Conservation (phyloP, 176 grass and related monocot species). For the Elaeis guineensis region DNA sequence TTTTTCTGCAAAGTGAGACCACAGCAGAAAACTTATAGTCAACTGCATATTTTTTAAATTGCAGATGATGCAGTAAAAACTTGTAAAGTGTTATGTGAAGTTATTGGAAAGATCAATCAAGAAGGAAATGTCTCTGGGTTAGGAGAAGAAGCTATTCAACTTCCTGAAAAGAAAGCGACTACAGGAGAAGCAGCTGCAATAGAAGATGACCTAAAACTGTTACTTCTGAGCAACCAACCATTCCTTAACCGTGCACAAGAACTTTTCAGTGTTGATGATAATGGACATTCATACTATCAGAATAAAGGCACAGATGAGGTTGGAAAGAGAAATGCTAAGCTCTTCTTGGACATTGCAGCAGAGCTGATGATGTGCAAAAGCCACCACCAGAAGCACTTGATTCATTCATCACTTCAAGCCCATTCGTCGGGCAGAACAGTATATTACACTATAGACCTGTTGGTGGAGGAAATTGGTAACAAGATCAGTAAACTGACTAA, state of each 20-base stretch:
- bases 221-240: constrained; percentile 41
- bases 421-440: constrained; percentile 8
- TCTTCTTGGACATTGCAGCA: constrained; percentile 34
- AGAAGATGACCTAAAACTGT: constrained; percentile 37
- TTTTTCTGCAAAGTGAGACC: too few species aligned
- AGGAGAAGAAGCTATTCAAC: constrained; percentile 9
- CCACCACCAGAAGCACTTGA: constrained; percentile 8
- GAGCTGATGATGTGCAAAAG: constrained; percentile 53
- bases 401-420: constrained; percentile 12
- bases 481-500: constrained; percentile 30
- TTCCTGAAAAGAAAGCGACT: constrained; percentile 1
- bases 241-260: constrained; percentile 33
- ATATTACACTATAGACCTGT: constrained; percentile 40
- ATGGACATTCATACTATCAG: constrained; percentile 1
- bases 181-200: constrained; percentile 23
- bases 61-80: constrained; percentile 30
- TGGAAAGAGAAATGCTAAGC: constrained; percentile 17
- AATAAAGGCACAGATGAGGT: constrained; percentile 5
- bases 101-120: constrained; percentile 14
- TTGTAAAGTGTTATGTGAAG: constrained; percentile 28
- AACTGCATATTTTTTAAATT: constrained; percentile 10
- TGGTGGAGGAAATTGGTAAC: constrained; percentile 27
- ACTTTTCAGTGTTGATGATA: constrained; percentile 2
- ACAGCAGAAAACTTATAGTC: not conserved
- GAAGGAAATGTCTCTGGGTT: constrained; percentile 10